phyloP scores from a whole-genome alignment of 1,139 yeast species.

The Kurtzmaniella quercitrusa region DNA sequence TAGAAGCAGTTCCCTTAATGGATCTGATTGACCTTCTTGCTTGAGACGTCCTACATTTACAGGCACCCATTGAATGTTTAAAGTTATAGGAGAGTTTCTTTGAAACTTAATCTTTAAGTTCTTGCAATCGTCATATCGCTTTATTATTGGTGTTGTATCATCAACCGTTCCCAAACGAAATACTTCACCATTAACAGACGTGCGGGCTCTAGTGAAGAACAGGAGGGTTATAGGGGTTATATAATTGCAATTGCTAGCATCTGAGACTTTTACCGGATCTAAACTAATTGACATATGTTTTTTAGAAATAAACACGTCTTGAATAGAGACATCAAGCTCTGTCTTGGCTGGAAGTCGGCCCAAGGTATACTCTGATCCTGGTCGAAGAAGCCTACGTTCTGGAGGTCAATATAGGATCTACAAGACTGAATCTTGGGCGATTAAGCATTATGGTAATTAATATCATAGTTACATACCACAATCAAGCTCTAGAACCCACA shows the following conservation, averaged over 20 bases:
- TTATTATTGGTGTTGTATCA: conserved; percentile 11
- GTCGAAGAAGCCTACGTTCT: conserved; percentile 12
- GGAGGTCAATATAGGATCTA: neutral
- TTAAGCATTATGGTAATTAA: neutral
- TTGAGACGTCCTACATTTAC: conserved; percentile 14
- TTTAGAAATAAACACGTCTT: conserved; percentile 26
- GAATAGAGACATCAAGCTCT: conserved; percentile 13
- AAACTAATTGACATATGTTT: conserved; percentile 23
- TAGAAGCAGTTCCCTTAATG: conserved; percentile 6
- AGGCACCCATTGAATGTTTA: conserved; percentile 21
- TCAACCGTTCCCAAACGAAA: conserved; percentile 18
- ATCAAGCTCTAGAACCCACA: neutral
- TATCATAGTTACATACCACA: neutral
- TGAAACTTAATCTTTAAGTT: conserved; percentile 18
- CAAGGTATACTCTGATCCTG: conserved; percentile 19
- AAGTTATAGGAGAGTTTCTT: conserved; percentile 12
- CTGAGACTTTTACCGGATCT: conserved; percentile 9
- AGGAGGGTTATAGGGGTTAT: conserved; percentile 19
- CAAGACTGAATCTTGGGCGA: neutral
- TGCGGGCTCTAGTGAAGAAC: conserved; percentile 28
- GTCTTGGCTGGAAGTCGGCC: conserved; percentile 23
- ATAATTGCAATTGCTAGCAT: conserved; percentile 9
- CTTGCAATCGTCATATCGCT: conserved; percentile 14
- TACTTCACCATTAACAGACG: conserved; percentile 24
- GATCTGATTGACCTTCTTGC: conserved; percentile 5